Evolutionary conservation across 208 protist species (phyloP).

Genomic region (Wallacemonas sp.): DNA sequence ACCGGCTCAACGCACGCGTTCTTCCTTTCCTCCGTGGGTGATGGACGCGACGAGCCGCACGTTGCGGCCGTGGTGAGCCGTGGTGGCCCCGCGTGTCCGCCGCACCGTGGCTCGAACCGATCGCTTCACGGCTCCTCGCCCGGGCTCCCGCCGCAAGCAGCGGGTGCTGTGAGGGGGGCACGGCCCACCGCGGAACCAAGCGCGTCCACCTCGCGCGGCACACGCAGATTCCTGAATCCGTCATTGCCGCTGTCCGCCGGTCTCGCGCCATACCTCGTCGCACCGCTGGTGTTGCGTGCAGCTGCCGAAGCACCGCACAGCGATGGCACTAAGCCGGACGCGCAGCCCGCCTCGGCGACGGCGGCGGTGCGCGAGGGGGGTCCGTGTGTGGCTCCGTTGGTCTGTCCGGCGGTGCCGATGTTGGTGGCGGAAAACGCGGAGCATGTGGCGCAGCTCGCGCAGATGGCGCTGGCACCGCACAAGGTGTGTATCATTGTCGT

Average conservation of each 20-base stretch:
- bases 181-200: background rate
- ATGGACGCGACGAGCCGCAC: background rate
- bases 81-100: background rate
- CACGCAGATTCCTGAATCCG: background rate
- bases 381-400: background rate
- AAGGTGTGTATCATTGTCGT: slow-evolving; percentile 14
- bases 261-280: background rate
- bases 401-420: background rate
- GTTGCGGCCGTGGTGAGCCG: background rate
- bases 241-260: background rate
- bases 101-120: background rate
- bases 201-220: background rate
- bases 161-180: background rate
- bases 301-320: no score
- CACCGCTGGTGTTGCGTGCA: background rate
- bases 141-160: background rate
- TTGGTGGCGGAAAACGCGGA: background rate
- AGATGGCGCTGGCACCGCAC: background rate
- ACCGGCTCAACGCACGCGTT: background rate
- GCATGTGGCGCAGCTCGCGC: background rate
- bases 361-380: background rate
- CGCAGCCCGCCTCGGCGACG: no score
- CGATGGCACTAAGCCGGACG: no score
- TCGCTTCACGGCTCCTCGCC: no score
- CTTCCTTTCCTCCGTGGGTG: background rate